Evolutionary conservation across 441 rosid genomes (phyloP).

Genomic region (Euphorbia corollata): DNA sequence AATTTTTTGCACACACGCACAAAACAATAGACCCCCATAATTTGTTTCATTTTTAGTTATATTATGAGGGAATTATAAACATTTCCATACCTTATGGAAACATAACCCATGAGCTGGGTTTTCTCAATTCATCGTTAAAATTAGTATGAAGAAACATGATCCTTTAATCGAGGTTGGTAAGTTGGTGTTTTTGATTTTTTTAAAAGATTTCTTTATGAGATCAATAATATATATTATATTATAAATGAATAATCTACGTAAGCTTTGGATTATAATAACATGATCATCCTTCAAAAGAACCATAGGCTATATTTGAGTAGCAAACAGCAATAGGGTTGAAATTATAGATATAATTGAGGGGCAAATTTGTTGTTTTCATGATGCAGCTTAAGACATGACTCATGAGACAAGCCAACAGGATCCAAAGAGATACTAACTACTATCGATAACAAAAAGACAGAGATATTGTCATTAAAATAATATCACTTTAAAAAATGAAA

Average conservation of each 20-base stretch:
- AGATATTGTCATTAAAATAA: conserved; percentile 8
- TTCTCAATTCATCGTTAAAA: too few relatives aligned
- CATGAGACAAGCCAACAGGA: conserved; percentile 16
- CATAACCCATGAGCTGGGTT: too few relatives aligned
- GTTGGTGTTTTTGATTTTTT: too few relatives aligned
- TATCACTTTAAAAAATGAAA: conserved; percentile 20
- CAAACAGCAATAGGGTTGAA: conserved; percentile 6
- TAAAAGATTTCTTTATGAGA: too few relatives aligned
- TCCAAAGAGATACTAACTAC: conserved; percentile 19
- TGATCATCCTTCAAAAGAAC: conserved; percentile 2
- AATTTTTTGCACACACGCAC: too few relatives aligned
- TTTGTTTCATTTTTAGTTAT: too few relatives aligned
- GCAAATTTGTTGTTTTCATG: not conserved
- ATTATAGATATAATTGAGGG: not conserved
- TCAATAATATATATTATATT: too few relatives aligned
- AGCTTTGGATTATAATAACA: not conserved
- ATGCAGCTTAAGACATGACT: not conserved
- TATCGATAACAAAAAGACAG: conserved; percentile 16
- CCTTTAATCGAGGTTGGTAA: too few relatives aligned
- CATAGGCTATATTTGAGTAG: not conserved
- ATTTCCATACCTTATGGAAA: too few relatives aligned
- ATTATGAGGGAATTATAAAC: too few relatives aligned
- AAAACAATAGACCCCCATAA: too few relatives aligned
- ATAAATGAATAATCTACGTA: not conserved
- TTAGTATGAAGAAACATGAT: too few relatives aligned